Evolutionary conservation across 2,329 filamentous ascomycete genomes (phyloP).

Genomic region (Monosporascus sp.): DNA sequence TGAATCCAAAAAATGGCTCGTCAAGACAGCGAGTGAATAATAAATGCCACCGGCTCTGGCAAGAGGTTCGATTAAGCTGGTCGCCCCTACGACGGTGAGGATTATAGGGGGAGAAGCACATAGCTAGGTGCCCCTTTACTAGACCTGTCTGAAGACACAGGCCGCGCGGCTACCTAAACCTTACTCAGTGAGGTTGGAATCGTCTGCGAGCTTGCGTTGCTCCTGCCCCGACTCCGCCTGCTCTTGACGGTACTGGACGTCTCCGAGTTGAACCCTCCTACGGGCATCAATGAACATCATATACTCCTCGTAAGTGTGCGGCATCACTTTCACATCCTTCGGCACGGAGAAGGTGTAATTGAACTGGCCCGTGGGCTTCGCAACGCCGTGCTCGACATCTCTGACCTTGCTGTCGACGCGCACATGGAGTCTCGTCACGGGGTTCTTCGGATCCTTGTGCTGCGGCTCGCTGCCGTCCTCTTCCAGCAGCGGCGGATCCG

Average conservation of each 20-base stretch:
- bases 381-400: conserved; percentile 57
- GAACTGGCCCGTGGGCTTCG: conserved; percentile 67
- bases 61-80: no score
- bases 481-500: conserved; percentile 50
- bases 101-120: no score
- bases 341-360: conserved; percentile 58
- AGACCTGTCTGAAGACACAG: no score
- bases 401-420: conserved; percentile 68
- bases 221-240: conserved; percentile 10
- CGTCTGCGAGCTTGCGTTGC: conserved; percentile 6
- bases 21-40: no score
- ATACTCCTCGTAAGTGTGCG: conserved; percentile 36
- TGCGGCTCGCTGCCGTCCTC: conserved; percentile 43
- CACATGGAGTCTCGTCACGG: conserved; percentile 55
- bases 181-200: conserved; percentile 19
- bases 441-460: conserved; percentile 19
- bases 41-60: no score
- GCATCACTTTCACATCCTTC: conserved; percentile 32
- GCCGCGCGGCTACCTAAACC: background rate
- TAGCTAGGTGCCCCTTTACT: no score
- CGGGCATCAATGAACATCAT: conserved; percentile 41
- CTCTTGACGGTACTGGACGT: conserved; percentile 21
- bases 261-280: conserved; percentile 31
- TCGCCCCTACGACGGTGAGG: no score
- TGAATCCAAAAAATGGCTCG: no score